Evolutionary conservation across 1,284 basidiomycete genomes (phyloP), one percentile per base, ranked within the genome.

Genomic region (Moniliophthora roreri): DNA sequence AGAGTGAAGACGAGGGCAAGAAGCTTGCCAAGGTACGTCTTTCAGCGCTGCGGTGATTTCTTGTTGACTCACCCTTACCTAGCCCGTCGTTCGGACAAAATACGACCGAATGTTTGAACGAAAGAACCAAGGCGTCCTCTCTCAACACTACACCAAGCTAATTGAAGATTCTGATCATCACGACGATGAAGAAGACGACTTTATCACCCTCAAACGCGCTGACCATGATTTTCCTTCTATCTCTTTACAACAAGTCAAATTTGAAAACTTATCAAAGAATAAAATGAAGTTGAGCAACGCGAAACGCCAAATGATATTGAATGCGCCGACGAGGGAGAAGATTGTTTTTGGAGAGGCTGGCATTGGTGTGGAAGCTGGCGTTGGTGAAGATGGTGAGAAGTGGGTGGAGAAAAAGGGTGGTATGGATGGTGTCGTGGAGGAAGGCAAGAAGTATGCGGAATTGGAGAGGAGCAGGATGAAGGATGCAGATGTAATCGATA

Each of bases 21-120:
- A 65, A 58, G 9, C 50, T 56, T 7, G 50, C 60, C 18, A 76
- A 75, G 60, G 77, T 49, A 38, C 32, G 41, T 35, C 32, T 49
- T 47, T 36, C 13, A 38, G n/a, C 21, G 13, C 44, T 40, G 37
- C 45, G 10, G 16, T 57, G 11, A 35, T n/a, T n/a, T n/a, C 37
- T 48, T 32, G 15, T 20, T 56, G 21, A 23, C 26, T 20, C 21
- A n/a, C 34, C 32, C 13, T 48, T 24, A 16, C 60, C 57, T 55
- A 62, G 66, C 63, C 65, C 36, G 64, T 63, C 20, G 89, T 95
- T 0, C 82, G 92, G 52, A 98, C 97, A 4, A 98, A 97, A 73
- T 98, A 98, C 69, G 97, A 99, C 69, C 85, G 94, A 50, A 98
- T 99, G 93, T 99, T 99, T 66, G 91, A 92, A 65, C 86, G 96